A percentile compares a stretch with the other conserved stretches of the same genome.
phyloP scores from a whole-genome alignment of 2,329 filamentous ascomycete genomes.

The Zymoseptoria crescenta region DNA sequence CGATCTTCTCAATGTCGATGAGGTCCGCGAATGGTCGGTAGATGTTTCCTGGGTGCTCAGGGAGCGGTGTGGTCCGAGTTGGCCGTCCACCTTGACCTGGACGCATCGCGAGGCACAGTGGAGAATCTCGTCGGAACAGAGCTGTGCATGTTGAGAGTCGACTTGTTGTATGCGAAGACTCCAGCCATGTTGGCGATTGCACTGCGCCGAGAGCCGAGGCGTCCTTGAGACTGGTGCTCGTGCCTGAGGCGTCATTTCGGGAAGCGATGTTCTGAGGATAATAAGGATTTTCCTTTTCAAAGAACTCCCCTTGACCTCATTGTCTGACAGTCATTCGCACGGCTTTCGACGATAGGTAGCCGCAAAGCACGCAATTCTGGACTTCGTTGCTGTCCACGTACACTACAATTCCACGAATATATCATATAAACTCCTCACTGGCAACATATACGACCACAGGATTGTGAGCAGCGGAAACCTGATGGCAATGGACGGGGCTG shows the following conservation, averaged over 20 bases:
- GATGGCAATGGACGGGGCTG: too few species aligned
- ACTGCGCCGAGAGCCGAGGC: not conserved
- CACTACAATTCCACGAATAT: too few species aligned
- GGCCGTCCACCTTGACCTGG: constrained; percentile 10
- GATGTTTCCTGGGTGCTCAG: constrained; percentile 21
- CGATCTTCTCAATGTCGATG: constrained; percentile 35
- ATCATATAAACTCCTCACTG: too few species aligned
- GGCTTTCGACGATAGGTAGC: too few species aligned
- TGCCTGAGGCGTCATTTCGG: not conserved
- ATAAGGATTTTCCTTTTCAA: not conserved
- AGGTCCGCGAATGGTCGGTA: constrained; percentile 35
- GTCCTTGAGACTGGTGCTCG: not conserved
- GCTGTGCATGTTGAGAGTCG: not conserved
- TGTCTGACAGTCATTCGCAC: too few species aligned
- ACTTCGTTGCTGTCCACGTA: too few species aligned
- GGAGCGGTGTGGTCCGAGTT: constrained; percentile 5
- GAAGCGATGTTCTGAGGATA: not conserved
- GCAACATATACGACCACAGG: too few species aligned
- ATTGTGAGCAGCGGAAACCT: too few species aligned
- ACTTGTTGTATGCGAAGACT: not conserved
- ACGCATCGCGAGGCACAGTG: not conserved
- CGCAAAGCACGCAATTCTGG: too few species aligned
- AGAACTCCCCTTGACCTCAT: too few species aligned
- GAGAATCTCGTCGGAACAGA: not conserved
- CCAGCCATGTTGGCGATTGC: not conserved